Evolutionary conservation across 2,329 filamentous ascomycete genomes (phyloP).

Genomic region (Colletotrichum endophyticum): DNA sequence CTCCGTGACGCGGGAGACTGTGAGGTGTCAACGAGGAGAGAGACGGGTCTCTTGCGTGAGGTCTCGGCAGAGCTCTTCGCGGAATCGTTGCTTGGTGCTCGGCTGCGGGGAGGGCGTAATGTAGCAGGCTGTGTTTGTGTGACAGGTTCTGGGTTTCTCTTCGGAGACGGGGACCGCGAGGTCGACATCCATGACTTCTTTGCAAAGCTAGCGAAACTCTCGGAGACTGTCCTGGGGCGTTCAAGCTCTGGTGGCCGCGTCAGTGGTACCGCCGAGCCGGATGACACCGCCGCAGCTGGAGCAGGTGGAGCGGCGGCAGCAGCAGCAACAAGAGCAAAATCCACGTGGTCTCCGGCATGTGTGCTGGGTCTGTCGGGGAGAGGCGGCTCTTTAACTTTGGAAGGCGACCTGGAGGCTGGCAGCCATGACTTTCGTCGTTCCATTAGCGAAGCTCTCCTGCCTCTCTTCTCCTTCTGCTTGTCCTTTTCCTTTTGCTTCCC

Average conservation of each 20-base stretch:
- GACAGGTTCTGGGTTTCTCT: conserved; percentile 30
- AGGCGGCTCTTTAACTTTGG: conserved; percentile 37
- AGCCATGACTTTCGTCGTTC: conserved; percentile 60
- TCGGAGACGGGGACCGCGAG: conserved; percentile 54
- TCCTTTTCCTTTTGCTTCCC: conserved; percentile 18
- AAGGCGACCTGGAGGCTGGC: conserved; percentile 46
- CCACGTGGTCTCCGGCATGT: conserved; percentile 15
- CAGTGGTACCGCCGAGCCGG: conserved; percentile 3
- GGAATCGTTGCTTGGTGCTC: conserved; percentile 7
- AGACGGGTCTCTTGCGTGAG: conserved; percentile 33
- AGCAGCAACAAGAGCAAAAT: not conserved
- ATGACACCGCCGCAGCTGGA: conserved; percentile 3
- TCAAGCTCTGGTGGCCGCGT: conserved; percentile 32
- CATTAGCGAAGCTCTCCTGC: conserved; percentile 51
- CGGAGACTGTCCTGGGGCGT: conserved; percentile 42
- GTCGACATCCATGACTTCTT: conserved; percentile 56
- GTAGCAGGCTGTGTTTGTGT: conserved; percentile 23
- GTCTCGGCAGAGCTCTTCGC: conserved; percentile 34
- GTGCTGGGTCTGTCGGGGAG: conserved; percentile 26
- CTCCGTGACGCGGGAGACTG: conserved; percentile 33
- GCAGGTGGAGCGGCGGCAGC: not conserved
- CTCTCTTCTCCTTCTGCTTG: conserved; percentile 11
- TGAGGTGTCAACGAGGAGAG: conserved; percentile 24
- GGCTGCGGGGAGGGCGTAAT: conserved; percentile 13
- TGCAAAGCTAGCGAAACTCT: conserved; percentile 55